phyloP scores from a whole-genome alignment of 2,329 filamentous ascomycete species.

The Botryotinia convoluta region DNA sequence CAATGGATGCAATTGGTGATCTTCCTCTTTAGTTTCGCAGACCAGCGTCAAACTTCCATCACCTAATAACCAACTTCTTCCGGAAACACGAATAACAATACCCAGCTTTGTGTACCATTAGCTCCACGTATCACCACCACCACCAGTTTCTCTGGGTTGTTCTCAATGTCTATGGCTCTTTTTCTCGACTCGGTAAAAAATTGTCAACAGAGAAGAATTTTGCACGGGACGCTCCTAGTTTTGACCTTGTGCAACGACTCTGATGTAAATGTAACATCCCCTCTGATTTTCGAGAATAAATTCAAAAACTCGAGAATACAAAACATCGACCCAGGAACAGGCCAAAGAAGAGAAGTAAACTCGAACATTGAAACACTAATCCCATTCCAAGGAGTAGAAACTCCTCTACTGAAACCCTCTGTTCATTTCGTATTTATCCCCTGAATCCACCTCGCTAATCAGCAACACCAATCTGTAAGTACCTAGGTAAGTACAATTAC shows the following conservation, averaged over 20 bases:
- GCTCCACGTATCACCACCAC: neutral
- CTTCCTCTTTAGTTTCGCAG: neutral
- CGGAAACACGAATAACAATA: neutral
- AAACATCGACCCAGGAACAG: neutral
- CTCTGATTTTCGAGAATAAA: neutral
- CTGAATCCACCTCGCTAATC: neutral
- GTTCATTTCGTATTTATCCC: neutral
- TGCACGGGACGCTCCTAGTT: too few species aligned
- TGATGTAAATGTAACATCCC: neutral
- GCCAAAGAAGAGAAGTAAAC: neutral
- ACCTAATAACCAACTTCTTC: neutral
- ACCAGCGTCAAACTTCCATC: neutral
- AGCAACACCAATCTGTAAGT: neutral
- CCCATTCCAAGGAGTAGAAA: too few species aligned
- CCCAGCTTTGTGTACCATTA: neutral
- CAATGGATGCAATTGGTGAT: neutral
- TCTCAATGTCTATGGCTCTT: neutral
- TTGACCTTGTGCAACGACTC: neutral
- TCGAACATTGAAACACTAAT: neutral
- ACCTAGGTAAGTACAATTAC: too few species aligned
- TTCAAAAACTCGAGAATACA: neutral
- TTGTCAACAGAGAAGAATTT: neutral
- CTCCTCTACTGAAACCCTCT: too few species aligned
- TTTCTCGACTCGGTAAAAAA: neutral
- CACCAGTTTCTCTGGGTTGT: neutral